A percentile compares a stretch with the other conserved stretches of the same genome.
These are phyloP conservation scores for Sporothrix pseudoabietina DNA, from an alignment of 2,329 filamentous ascomycete genomes.

Conservation along the genomic window DNA sequence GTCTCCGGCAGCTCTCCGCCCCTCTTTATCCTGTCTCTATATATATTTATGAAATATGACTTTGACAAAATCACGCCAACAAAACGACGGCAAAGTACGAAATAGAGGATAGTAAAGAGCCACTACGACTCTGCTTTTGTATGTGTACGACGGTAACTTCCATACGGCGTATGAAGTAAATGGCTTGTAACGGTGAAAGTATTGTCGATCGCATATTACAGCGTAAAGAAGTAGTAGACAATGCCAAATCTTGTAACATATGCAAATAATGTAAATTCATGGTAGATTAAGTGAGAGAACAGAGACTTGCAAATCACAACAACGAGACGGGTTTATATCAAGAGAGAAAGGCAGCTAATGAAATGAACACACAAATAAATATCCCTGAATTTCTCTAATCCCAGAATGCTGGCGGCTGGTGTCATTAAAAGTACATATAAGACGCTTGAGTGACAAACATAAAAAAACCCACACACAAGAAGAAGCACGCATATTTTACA, in stretches of 20 bases:
- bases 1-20: conserved; percentile 1
- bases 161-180: background rate
- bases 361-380: background rate
- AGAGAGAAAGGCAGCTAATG: background rate
- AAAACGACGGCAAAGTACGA: background rate
- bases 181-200: background rate
- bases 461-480: background rate
- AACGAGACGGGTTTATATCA: no score
- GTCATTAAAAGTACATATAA: conserved; percentile 19
- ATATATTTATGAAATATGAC: background rate
- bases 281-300: background rate
- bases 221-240: no score
- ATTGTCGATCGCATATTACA: background rate
- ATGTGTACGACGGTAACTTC: background rate
- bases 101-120: conserved; percentile 7
- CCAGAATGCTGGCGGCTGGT: conserved; percentile 18
- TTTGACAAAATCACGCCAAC: background rate
- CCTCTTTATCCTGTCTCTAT: background rate
- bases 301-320: background rate
- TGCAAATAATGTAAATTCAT: background rate
- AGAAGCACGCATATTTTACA: background rate
- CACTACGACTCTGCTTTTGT: no score
- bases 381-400: conserved; percentile 2
- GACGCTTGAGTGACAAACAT: conserved; percentile 9
- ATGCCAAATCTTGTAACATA: no score